These are phyloP conservation scores for Vanderwaltozyma polyspora DNA, from an alignment of 805 yeast genomes.

Conservation along the genomic window DNA sequence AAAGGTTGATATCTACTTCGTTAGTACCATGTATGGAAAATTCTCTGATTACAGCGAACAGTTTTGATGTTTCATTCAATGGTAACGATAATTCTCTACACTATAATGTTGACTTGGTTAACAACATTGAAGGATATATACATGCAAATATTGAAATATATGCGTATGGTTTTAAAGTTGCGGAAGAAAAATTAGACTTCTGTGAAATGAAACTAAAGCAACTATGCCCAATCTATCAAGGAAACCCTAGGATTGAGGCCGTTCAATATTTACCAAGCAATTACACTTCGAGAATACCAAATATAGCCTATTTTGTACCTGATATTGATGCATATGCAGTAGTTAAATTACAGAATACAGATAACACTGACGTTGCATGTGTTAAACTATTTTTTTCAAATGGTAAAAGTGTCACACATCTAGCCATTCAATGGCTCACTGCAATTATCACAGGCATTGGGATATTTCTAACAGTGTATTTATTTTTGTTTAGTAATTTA, in stretches of 20 bases:
- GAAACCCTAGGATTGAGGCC: conserved; percentile 65
- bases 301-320: conserved; percentile 76
- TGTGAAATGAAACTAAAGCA: conserved; percentile 66
- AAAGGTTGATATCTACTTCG: conserved; percentile 31
- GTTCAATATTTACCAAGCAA: conserved; percentile 43
- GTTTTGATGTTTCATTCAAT: conserved; percentile 63
- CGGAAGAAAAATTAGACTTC: conserved; percentile 45
- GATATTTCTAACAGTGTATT: conserved; percentile 67
- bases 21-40: conserved; percentile 78
- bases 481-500: conserved; percentile 77
- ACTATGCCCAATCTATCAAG: conserved; percentile 83
- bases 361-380: conserved; percentile 49
- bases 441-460: conserved; percentile 86
- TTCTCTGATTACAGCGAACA: conserved; percentile 60
- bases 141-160: conserved; percentile 61
- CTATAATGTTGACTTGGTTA: conserved; percentile 58
- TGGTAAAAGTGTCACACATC: conserved; percentile 71
- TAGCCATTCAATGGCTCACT: conserved; percentile 85
- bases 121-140: conserved; percentile 57
- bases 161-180: conserved; percentile 76
- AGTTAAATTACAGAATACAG: conserved; percentile 36
- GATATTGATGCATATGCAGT: conserved; percentile 74
- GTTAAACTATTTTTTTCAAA: conserved; percentile 65
- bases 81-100: conserved; percentile 59
- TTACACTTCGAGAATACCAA: conserved; percentile 56